Percentiles rank a stretch among this genome's conserved stretches.
These are phyloP conservation scores for Boletus pseudo-olivaceus DNA, from an alignment of 768 basidiomycete species.

Conservation along the genomic window DNA sequence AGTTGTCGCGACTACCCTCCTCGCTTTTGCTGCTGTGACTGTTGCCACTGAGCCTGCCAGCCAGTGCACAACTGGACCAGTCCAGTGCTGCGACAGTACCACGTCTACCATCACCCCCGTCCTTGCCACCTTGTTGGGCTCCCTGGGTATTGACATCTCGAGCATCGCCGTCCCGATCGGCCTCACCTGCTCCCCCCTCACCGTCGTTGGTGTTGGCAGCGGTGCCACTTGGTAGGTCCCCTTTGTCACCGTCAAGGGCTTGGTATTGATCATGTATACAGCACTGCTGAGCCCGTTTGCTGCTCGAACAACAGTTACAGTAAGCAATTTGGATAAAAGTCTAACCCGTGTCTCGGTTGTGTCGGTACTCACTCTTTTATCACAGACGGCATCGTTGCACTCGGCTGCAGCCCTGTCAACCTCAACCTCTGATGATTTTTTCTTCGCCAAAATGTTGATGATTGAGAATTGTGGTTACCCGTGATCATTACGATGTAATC, in stretches of 20 bases:
- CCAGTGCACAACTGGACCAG: not conserved
- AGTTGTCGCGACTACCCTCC: not conserved
- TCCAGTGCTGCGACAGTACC: conserved; percentile 1
- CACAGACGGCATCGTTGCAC: not conserved
- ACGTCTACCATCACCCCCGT: not conserved
- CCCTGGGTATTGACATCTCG: not conserved
- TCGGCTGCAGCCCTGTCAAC: not conserved
- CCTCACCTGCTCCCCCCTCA: not conserved
- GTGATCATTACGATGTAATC: not conserved
- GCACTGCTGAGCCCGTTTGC: not conserved
- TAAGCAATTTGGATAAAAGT: not conserved
- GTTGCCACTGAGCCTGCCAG: not conserved
- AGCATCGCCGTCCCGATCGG: not conserved
- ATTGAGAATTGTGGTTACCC: not conserved
- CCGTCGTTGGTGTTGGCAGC: not conserved
- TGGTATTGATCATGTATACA: not conserved
- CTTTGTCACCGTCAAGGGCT: not conserved
- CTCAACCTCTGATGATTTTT: not conserved
- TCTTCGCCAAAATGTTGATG: not conserved
- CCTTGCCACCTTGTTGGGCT: not conserved
- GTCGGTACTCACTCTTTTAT: not conserved
- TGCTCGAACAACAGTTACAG: not conserved
- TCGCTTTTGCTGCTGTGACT: not conserved
- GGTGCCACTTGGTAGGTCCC: not conserved
- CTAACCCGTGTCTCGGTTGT: not conserved